Base-by-base conservation (phyloP, 495 filamentous ascomycete species). In the Articulospora tetracladia region DNA sequence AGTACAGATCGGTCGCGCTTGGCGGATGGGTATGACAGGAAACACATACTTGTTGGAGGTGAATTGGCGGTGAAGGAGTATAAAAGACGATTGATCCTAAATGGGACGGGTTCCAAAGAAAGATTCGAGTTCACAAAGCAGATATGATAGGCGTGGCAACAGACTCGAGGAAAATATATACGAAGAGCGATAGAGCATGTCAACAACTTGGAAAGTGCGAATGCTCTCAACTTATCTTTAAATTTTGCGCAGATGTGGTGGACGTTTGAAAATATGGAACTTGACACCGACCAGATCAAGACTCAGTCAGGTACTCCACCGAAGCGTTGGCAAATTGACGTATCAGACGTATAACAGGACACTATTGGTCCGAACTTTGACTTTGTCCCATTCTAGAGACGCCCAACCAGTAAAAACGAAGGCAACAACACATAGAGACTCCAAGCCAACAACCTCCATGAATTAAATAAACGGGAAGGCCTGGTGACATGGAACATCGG, bases 1-100 rank as follows among this genome's bases (percentile, higher is more conserved):
- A 60, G 1, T 22, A 60, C 15, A 1, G 63, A 62, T n/a, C 12
- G 24, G 27, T 58, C 50, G 28, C 48, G 57, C n/a, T 26, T 36
- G 22, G 4, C 12, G n/a, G 28, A 20, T 17, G 57, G 51, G 23
- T 4, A 22, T 19, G 32, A n/a, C 44, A 12, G 17, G 30, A 27
- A 20, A 41, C 30, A 36, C 32, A 52, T 52, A 22, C 4, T 50
- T 24, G 10, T 10, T 24, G 20, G 3, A 25, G 47, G 2, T 17
- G n/a, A 11, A 17, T n/a, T 44, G 39, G 17, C 3, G 7, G 4
- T n/a, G 39, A 34, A 15, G 30, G 30, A 32, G 13, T 32, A 32
- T 32, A 13, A 13, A 32, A 32, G 13, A 32, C 6, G 13, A 13
- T 32, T 32, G 30, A 13, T 32, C 13, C 4, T 32, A 32, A 13